Base-by-base conservation (phyloP, 768 basidiomycete species). In the Agrocybe pediades region DNA sequence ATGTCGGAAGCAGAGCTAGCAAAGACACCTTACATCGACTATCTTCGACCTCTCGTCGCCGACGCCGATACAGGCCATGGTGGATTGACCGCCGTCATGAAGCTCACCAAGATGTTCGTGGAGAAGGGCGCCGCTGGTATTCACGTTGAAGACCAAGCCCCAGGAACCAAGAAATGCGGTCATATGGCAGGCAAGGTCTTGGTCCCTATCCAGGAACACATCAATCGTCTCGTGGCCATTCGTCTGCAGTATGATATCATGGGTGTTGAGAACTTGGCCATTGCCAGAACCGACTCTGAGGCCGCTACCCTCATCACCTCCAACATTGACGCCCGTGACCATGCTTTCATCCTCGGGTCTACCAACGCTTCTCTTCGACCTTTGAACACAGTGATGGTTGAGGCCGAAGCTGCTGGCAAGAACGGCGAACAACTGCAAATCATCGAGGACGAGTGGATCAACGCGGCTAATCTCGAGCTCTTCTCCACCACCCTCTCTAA, bases 41-140 rank as follows among this genome's bases (percentile, higher is more conserved):
- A 96, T 70, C 85, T 97, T 58, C 89, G 96, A 20, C 96, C 96
- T 5, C 82, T 99, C 60, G 78, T 99, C 58, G 96, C 97, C 16
- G 97, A 99, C 71, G 97, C 94, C 9, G 97, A 99, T 69, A 98
- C 97, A 20, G 96, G 96, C 5, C 96, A 98, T 67, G 96, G 96
- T 64, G 96, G 96, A 57, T 76, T 98, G 62, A 98, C 95, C n/a
- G 95, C 97, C 16, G 86, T 93, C 56, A 96, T 98, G 93, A 98
- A 98, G 75, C 85, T 99, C 56, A 85, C 97, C 54, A 99, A 99
- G 75, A 86, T 99, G 83, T 98, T 99, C 67, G 94, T 98, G 59
- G 97, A 99, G 75, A 92, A 94, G 63, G 96, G 97, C 57, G 97
- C 97, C 0, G 95, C 97, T 15, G 97, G 96, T 19, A 93, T 99